phyloP scores from a whole-genome alignment of 192 early-diverging fungal genomes.

The Coemansia sp. region DNA sequence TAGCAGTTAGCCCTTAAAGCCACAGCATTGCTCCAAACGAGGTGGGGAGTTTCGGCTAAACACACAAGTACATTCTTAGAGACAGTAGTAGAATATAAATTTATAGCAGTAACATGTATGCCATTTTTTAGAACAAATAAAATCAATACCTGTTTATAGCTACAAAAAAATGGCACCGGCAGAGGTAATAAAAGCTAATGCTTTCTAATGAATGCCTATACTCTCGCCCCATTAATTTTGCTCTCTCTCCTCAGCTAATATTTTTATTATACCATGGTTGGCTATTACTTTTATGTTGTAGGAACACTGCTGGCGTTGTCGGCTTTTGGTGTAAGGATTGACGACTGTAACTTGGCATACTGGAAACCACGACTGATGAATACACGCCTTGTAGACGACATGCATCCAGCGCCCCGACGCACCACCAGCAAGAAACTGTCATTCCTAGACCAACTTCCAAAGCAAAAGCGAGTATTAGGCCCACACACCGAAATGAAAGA shows the following conservation, averaged over 20 bases:
- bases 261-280: neutral
- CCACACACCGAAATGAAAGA: constrained; percentile 33
- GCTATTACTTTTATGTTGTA: neutral
- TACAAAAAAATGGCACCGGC: neutral
- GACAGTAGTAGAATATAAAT: neutral
- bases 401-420: constrained; percentile 20
- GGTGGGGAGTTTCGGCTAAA: neutral
- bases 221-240: neutral
- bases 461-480: constrained; percentile 34
- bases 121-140: neutral
- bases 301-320: neutral
- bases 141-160: neutral
- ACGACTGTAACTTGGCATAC: constrained; percentile 45
- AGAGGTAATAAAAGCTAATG: neutral
- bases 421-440: constrained; percentile 24
- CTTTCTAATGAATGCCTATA: neutral
- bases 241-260: neutral
- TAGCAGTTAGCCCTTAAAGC: neutral
- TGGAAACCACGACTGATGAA: constrained; percentile 37
- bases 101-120: neutral
- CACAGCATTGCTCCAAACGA: neutral
- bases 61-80: neutral
- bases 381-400: constrained; percentile 25
- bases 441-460: constrained; percentile 22
- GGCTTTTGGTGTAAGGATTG: constrained; percentile 5